These are phyloP conservation scores for Begonia masoniana DNA, from an alignment of 306 rosid species.

Conservation along the genomic window DNA sequence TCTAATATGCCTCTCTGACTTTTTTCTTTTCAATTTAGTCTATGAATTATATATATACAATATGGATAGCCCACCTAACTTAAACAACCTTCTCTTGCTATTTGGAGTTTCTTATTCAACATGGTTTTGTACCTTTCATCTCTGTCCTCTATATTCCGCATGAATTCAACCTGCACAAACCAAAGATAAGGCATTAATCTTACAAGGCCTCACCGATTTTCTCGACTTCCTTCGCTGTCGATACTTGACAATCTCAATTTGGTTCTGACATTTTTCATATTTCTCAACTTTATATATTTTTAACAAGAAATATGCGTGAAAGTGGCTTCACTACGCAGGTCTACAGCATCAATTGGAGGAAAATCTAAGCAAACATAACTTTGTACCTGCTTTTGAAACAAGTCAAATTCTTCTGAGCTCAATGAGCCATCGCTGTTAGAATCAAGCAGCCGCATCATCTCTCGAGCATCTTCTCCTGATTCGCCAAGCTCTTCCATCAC, in stretches of 20 bases:
- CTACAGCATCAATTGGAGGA: background rate
- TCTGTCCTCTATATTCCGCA: slow-evolving; percentile 47
- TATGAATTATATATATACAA: no score
- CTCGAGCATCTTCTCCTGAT: slow-evolving; percentile 75
- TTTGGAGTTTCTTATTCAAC: slow-evolving; percentile 56
- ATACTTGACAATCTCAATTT: background rate
- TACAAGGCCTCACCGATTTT: no score
- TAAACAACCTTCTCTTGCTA: slow-evolving; percentile 34
- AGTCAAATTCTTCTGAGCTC: slow-evolving; percentile 46
- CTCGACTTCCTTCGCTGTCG: background rate
- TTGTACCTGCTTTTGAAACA: slow-evolving; percentile 60
- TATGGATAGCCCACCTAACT: slow-evolving; percentile 25
- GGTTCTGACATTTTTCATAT: background rate
- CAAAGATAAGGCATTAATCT: background rate
- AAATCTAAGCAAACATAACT: background rate
- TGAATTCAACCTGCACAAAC: slow-evolving; percentile 56
- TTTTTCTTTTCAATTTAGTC: no score
- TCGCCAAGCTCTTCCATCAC: slow-evolving; percentile 96
- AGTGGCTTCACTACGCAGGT: background rate
- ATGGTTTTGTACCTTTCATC: slow-evolving; percentile 62
- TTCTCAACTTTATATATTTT: background rate
- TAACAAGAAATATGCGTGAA: background rate
- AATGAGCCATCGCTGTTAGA: slow-evolving; percentile 54
- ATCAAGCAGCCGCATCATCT: slow-evolving; percentile 55
- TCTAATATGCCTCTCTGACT: no score